Conservation (phyloP, 1,284 basidiomycete genomes). For the Melanopsichium pennsylvanicum region DNA sequence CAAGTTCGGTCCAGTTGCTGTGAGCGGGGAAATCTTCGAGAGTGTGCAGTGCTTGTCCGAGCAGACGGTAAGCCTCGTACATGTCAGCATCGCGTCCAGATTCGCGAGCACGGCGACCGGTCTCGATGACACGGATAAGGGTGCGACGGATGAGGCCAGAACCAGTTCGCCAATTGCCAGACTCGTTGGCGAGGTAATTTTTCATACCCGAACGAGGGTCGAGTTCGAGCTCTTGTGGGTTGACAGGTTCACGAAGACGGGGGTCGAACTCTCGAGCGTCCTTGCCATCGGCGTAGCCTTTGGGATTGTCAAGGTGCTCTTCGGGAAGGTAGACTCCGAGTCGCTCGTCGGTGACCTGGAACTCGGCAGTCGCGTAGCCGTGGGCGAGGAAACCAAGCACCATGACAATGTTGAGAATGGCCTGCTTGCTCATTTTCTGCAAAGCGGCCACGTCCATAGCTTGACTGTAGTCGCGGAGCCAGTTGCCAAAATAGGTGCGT, state of each 20-base stretch:
- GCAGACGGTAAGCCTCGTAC: constrained; percentile 73
- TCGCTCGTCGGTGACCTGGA: constrained; percentile 87
- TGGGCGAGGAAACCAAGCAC: constrained; percentile 69
- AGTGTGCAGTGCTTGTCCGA: constrained; percentile 72
- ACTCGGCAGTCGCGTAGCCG: constrained; percentile 72
- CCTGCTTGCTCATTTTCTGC: constrained; percentile 69
- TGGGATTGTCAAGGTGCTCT: constrained; percentile 76
- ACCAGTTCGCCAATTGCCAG: constrained; percentile 83
- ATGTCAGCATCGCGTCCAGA: constrained; percentile 70
- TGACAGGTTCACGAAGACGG: constrained; percentile 78
- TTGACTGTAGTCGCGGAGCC: constrained; percentile 58
- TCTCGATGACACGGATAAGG: constrained; percentile 75
- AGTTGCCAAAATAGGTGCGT: constrained; percentile 63
- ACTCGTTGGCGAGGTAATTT: constrained; percentile 88
- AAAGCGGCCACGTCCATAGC: constrained; percentile 72
- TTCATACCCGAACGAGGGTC: constrained; percentile 91
- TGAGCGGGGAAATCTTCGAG: constrained; percentile 88
- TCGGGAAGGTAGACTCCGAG: constrained; percentile 85
- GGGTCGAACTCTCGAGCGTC: constrained; percentile 78
- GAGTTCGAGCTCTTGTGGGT: constrained; percentile 82
- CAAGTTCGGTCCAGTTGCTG: constrained; percentile 68
- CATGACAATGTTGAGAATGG: constrained; percentile 85
- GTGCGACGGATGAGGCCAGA: constrained; percentile 81
- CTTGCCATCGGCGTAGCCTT: constrained; percentile 76
- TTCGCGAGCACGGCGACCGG: constrained; percentile 73